A percentile compares a stretch with the other conserved stretches of the same genome.
These are phyloP conservation scores for Vaccinium vitisidaea DNA, from an alignment of 148 eudicot genomes.

Conservation along the genomic window DNA sequence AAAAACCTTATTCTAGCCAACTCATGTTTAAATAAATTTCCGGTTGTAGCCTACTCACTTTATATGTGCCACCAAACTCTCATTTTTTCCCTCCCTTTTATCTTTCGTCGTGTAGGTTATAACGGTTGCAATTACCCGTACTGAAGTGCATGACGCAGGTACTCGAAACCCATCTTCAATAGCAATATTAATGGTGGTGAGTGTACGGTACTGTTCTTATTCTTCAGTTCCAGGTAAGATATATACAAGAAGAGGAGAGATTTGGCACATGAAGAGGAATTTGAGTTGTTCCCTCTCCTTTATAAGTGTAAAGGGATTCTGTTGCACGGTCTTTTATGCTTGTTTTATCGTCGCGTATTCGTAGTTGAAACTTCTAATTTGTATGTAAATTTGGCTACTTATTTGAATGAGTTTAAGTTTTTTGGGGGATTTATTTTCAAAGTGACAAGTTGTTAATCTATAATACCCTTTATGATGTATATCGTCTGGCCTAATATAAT, in stretches of 20 bases:
- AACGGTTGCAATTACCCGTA: conserved; percentile 22
- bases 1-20: neutral
- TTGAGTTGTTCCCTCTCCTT: neutral
- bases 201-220: neutral
- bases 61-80: neutral
- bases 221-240: neutral
- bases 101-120: conserved; percentile 13
- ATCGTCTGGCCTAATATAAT: too few species aligned
- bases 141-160: neutral
- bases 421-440: too few species aligned
- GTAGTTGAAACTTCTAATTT: neutral
- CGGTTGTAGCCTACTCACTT: neutral
- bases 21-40: neutral
- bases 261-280: neutral
- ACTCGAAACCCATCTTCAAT: neutral
- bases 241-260: neutral
- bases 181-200: neutral
- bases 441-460: too few species aligned
- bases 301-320: neutral
- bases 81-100: neutral
- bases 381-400: neutral
- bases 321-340: neutral
- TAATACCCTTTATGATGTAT: too few species aligned
- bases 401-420: too few species aligned
- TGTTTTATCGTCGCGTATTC: neutral